Evolutionary conservation across 1,284 basidiomycete genomes (phyloP).

Genomic region (Boletus hoseneyae): DNA sequence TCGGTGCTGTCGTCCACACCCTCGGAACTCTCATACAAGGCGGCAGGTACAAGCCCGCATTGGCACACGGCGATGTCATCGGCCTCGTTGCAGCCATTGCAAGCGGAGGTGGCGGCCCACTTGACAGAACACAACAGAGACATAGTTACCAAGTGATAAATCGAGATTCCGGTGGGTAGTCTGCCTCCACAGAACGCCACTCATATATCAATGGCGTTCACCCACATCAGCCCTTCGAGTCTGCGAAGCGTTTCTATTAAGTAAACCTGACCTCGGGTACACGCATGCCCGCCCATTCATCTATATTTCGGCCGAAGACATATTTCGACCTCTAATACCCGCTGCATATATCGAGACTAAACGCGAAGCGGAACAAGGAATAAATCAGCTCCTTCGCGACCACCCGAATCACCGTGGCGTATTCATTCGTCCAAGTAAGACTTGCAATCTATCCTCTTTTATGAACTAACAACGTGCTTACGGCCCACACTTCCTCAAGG

Average conservation of each 20-base stretch:
- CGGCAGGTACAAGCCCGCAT: conserved; percentile 73
- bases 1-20: conserved; percentile 87
- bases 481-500: conserved; percentile 45
- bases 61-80: conserved; percentile 56
- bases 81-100: conserved; percentile 52
- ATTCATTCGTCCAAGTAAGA: conserved; percentile 83
- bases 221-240: conserved; percentile 61
- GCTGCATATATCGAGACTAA: conserved; percentile 87
- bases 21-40: conserved; percentile 91
- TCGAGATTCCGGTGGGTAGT: conserved; percentile 78
- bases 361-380: conserved; percentile 79
- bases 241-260: conserved; percentile 66
- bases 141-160: conserved; percentile 77
- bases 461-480: conserved; percentile 7
- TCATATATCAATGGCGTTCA: conserved; percentile 15
- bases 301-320: conserved; percentile 93
- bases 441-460: conserved; percentile 13
- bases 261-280: conserved; percentile 34
- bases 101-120: conserved; percentile 50
- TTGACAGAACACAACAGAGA: conserved; percentile 43
- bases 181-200: conserved; percentile 5
- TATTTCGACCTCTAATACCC: conserved; percentile 85
- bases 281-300: conserved; percentile 69
- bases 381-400: conserved; percentile 48
- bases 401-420: conserved; percentile 57